Conservation (phyloP, 257 asterid genomes). For the Gentiana straminea region DNA sequence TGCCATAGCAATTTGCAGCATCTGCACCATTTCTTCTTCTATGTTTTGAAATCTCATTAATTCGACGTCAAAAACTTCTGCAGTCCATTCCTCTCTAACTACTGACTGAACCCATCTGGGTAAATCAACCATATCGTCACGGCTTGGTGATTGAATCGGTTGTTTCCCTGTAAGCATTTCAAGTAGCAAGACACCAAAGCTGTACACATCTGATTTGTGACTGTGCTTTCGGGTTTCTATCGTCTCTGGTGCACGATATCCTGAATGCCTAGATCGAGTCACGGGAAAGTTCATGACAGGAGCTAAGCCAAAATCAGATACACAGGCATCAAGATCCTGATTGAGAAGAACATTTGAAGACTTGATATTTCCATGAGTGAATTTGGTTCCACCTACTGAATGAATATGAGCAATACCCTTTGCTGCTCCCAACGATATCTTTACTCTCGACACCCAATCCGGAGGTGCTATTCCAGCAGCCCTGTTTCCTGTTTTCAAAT, state of each 20-base stretch:
- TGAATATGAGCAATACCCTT: constrained; percentile 71
- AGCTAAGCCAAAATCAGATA: constrained; percentile 74
- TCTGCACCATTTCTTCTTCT: constrained; percentile 96
- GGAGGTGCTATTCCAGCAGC: constrained; percentile 44
- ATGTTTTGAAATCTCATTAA: constrained; percentile 65
- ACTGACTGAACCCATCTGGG: constrained; percentile 99
- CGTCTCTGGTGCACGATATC: constrained; percentile 85
- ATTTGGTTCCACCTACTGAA: constrained; percentile 59
- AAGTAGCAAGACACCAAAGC: constrained; percentile 82
- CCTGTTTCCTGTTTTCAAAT: constrained; percentile 39
- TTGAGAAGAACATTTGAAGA: constrained; percentile 74
- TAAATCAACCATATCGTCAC: constrained; percentile 75
- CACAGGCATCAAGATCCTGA: constrained; percentile 56
- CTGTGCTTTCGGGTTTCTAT: constrained; percentile 56
- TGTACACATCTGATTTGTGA: constrained; percentile 84
- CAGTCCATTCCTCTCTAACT: constrained; percentile 96
- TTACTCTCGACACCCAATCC: constrained; percentile 82
- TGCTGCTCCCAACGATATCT: constrained; percentile 77
- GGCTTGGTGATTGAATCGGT: constrained; percentile 62
- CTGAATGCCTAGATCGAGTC: constrained; percentile 51
- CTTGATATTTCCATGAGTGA: constrained; percentile 78
- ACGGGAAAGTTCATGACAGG: constrained; percentile 78
- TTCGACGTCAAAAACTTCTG: constrained; percentile 86
- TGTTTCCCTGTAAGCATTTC: constrained; percentile 87
- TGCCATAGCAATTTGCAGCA: constrained; percentile 92